Evolutionary conservation across 2,329 filamentous ascomycete species (phyloP).

Genomic region (Ascochyta fabae): DNA sequence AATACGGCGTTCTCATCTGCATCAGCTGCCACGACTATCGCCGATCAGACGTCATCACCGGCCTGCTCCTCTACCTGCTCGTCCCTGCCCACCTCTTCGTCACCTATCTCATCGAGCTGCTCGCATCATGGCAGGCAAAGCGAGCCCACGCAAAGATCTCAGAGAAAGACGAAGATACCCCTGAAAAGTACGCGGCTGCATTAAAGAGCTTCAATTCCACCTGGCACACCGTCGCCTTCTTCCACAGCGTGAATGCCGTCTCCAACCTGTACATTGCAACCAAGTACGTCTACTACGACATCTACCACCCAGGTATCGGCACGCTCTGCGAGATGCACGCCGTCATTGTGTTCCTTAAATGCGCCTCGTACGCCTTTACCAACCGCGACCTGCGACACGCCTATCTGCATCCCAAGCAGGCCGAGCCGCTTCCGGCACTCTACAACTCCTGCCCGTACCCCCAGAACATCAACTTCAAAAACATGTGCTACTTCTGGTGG

Average conservation of each 20-base stretch:
- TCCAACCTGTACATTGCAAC: slow-evolving; percentile 82
- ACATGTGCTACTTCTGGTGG: slow-evolving; percentile 97
- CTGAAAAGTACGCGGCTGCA: slow-evolving; percentile 64
- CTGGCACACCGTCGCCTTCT: slow-evolving; percentile 81
- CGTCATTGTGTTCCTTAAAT: slow-evolving; percentile 95
- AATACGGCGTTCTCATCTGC: slow-evolving; percentile 97
- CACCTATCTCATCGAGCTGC: slow-evolving; percentile 87
- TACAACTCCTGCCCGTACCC: slow-evolving; percentile 89
- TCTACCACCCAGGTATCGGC: slow-evolving; percentile 92
- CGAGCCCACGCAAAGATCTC: slow-evolving; percentile 64
- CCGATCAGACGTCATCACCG: slow-evolving; percentile 76
- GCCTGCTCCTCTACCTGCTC: slow-evolving; percentile 78
- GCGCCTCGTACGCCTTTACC: slow-evolving; percentile 92
- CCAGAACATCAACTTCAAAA: slow-evolving; percentile 83
- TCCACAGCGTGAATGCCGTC: slow-evolving; percentile 83
- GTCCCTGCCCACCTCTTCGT: slow-evolving; percentile 91
- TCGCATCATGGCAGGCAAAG: slow-evolving; percentile 80
- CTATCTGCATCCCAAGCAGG: slow-evolving; percentile 78
- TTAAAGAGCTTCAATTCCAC: slow-evolving; percentile 70
- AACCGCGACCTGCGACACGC: slow-evolving; percentile 94
- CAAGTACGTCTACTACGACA: slow-evolving; percentile 84
- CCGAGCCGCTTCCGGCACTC: slow-evolving; percentile 76
- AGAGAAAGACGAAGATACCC: slow-evolving; percentile 57
- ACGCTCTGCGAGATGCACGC: slow-evolving; percentile 90
- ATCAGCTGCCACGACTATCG: slow-evolving; percentile 88